These are phyloP conservation scores for Kalaharituber pfeilii DNA, from an alignment of 2,329 filamentous ascomycete genomes.

Conservation along the genomic window DNA sequence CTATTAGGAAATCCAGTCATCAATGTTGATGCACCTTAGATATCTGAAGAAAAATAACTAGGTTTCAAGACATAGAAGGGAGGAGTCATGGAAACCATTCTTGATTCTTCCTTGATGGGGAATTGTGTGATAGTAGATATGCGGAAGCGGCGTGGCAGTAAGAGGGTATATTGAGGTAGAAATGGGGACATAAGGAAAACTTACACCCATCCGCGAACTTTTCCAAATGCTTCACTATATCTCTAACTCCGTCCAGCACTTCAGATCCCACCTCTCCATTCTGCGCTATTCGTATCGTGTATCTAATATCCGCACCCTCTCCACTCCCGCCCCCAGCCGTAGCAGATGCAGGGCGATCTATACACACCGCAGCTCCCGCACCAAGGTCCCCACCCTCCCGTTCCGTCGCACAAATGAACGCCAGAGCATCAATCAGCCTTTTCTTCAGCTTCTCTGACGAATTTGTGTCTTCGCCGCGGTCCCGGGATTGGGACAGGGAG, in stretches of 20 bases:
- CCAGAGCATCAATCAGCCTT: slow-evolving; percentile 1
- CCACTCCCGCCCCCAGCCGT: neutral
- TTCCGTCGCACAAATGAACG: slow-evolving; percentile 1
- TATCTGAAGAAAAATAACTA: no score
- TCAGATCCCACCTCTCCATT: neutral
- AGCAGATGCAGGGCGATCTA: no score
- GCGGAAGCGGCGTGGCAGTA: no score
- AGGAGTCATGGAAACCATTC: no score
- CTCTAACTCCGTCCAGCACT: neutral
- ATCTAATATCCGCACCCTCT: neutral
- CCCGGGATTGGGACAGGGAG: neutral
- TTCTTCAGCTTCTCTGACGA: neutral
- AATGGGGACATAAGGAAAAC: neutral
- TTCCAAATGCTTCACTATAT: neutral
- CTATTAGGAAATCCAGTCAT: neutral
- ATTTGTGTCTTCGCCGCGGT: neutral
- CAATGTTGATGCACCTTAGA: neutral
- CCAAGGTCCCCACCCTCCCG: no score
- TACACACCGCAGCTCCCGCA: neutral
- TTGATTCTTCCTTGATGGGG: no score
- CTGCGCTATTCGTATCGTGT: neutral
- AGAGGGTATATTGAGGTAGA: no score
- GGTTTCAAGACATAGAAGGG: no score
- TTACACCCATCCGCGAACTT: neutral
- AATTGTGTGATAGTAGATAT: no score